Evolutionary conservation across 148 eudicot species (phyloP).

Genomic region (Selenicereus undatus): DNA sequence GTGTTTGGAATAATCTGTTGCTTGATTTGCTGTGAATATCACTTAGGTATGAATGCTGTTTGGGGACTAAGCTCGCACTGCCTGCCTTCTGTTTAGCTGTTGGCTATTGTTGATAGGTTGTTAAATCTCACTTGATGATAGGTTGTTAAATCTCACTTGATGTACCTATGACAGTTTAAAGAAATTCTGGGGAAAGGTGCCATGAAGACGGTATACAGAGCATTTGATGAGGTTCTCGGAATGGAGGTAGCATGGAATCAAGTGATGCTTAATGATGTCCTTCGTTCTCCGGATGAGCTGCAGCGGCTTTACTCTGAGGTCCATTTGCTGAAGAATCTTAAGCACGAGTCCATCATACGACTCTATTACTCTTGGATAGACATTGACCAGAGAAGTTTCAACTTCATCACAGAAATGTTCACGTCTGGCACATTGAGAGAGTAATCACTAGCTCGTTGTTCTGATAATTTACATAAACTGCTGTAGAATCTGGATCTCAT

Average conservation of each 20-base stretch:
- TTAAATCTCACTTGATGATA: neutral
- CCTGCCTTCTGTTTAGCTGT: neutral
- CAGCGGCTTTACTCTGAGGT: constrained; percentile 79
- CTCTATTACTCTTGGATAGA: constrained; percentile 76
- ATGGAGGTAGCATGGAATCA: constrained; percentile 96
- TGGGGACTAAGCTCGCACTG: neutral
- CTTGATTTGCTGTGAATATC: neutral
- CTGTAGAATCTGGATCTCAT: neutral
- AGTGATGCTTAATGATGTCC: constrained; percentile 51
- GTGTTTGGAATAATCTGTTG: neutral
- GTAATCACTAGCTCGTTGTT: constrained; percentile 36
- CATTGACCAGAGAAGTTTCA: constrained; percentile 53
- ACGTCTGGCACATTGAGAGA: constrained; percentile 92
- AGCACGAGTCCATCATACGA: constrained; percentile 63
- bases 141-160: neutral
- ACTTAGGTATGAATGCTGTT: neutral
- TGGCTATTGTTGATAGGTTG: neutral
- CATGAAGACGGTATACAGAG: constrained; percentile 71
- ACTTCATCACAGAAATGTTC: constrained; percentile 92
- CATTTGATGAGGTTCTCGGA: constrained; percentile 71
- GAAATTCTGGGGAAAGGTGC: constrained; percentile 87
- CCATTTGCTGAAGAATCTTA: constrained; percentile 68
- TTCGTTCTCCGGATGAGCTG: constrained; percentile 56
- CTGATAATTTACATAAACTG: neutral
- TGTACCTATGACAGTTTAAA: constrained; percentile 38